Base-by-base conservation (phyloP, 805 yeast genomes). In the Myxozyma kluyveri region DNA sequence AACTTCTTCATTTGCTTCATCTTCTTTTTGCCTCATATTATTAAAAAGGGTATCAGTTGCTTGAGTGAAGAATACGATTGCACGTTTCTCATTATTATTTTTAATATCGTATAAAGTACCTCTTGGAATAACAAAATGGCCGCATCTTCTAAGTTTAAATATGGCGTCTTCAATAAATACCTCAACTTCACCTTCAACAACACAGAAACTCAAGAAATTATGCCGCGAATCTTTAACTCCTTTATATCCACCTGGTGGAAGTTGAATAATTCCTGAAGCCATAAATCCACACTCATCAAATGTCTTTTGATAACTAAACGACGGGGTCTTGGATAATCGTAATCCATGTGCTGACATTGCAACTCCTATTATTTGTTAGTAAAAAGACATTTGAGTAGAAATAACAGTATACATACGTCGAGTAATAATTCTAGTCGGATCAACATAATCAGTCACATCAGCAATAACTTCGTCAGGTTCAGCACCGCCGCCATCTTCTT, bases 71-170 rank as follows among this genome's bases (percentile, higher is more conserved):
- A 86, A 88, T 63, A 89, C 61, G 49, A 78, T 75, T 0, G 84
- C 88, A n/a, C 57, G 37, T 37, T 73, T 75, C 63, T 87, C 87
- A 42, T 75, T 75, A 57, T 89, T 76, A 35, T 58, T 58, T 10
- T 46, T 33, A 17, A 58, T 7, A 14, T 49, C 22, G 33, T 57
- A 57, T 24, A 31, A 29, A 37, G 47, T 57, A 12, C 49, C 49
- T 70, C 84, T 78, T 0, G 96, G 96, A 4, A 90, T 76, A 62
- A 85, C 86, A 62, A 89, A 83, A 3, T 91, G 79, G 47, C 95
- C 84, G 1, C 96, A 96, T 49, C 75, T 72, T 0, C 79, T 75
- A 4, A 83, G 84, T 3, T 81, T 69, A 65, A 89, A 86, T 21
- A 71, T 74, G 19, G 74, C 75, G 4, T 78, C 79, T 18, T 80